Evolutionary conservation across 1,284 basidiomycete species (phyloP).

Genomic region (Malassezia equina): DNA sequence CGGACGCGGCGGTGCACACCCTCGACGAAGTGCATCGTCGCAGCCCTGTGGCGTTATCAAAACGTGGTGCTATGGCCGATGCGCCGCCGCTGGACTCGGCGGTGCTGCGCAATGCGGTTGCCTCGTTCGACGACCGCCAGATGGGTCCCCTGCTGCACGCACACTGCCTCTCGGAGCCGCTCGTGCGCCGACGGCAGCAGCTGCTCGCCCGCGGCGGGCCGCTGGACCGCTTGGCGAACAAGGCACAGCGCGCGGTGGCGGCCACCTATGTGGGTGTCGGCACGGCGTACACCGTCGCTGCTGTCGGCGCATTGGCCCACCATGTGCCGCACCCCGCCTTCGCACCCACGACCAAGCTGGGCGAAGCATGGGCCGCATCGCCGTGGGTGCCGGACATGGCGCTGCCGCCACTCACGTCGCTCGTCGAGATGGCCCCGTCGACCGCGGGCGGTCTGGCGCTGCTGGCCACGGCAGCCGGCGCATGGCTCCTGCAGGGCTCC

Average conservation of each 20-base stretch:
- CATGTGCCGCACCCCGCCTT: neutral
- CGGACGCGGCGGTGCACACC: conserved; percentile 13
- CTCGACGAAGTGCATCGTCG: conserved; percentile 15
- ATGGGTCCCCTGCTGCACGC: conserved; percentile 22
- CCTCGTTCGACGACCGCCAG: conserved; percentile 18
- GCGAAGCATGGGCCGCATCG: conserved; percentile 16
- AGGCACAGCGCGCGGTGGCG: conserved; percentile 24
- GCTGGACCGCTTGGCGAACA: conserved; percentile 22
- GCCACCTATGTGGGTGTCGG: conserved; percentile 20
- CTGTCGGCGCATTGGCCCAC: conserved; percentile 9
- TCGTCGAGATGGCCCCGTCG: conserved; percentile 28
- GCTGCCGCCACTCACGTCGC: neutral
- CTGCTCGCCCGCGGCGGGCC: conserved; percentile 26
- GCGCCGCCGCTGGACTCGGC: conserved; percentile 17
- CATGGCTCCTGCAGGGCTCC: conserved; percentile 45
- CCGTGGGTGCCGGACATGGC: neutral
- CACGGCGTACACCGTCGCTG: neutral
- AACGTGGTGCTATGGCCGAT: conserved; percentile 10
- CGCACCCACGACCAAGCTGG: conserved; percentile 20
- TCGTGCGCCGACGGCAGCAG: conserved; percentile 25
- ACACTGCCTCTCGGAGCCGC: conserved; percentile 25
- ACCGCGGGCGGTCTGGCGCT: conserved; percentile 37
- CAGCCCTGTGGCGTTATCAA: neutral
- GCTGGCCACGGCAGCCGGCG: conserved; percentile 32
- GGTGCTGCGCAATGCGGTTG: conserved; percentile 25